Conservation (phyloP, 441 rosid species). For the Populus hybrid region DNA sequence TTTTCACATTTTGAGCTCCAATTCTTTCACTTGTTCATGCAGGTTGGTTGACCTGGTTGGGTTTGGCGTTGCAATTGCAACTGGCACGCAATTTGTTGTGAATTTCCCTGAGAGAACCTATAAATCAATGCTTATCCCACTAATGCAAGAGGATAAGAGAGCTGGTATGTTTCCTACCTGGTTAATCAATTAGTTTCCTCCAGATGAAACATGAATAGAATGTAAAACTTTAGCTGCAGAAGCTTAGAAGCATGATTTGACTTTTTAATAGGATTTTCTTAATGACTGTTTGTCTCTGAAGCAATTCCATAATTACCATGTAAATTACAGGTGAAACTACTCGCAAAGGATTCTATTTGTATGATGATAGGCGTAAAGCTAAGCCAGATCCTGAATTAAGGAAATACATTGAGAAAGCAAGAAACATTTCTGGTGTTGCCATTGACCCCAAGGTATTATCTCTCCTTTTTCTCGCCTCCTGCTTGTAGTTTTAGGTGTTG, state of each 20-base stretch:
- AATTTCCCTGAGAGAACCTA: conserved; percentile 81
- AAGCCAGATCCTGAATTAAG: conserved; percentile 79
- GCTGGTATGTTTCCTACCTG: conserved; percentile 23
- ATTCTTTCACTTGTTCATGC: conserved; percentile 23
- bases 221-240: conserved; percentile 25
- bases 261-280: conserved; percentile 1
- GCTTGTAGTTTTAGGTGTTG: not conserved
- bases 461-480: not conserved
- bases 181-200: not conserved
- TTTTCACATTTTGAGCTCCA: not conserved
- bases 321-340: conserved; percentile 69
- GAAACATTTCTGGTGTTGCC: conserved; percentile 67
- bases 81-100: conserved; percentile 69
- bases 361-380: conserved; percentile 80
- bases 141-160: conserved; percentile 95
- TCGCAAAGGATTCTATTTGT: conserved; percentile 79
- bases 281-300: not conserved
- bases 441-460: conserved; percentile 62
- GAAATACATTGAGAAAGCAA: conserved; percentile 78
- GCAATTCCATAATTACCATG: conserved; percentile 1
- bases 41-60: conserved; percentile 94
- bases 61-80: conserved; percentile 88
- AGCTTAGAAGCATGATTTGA: not conserved
- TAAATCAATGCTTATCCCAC: conserved; percentile 81
- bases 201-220: not conserved